phyloP scores from a whole-genome alignment of 192 early-diverging fungal species.

The Rhizoclosmatium globosum region DNA sequence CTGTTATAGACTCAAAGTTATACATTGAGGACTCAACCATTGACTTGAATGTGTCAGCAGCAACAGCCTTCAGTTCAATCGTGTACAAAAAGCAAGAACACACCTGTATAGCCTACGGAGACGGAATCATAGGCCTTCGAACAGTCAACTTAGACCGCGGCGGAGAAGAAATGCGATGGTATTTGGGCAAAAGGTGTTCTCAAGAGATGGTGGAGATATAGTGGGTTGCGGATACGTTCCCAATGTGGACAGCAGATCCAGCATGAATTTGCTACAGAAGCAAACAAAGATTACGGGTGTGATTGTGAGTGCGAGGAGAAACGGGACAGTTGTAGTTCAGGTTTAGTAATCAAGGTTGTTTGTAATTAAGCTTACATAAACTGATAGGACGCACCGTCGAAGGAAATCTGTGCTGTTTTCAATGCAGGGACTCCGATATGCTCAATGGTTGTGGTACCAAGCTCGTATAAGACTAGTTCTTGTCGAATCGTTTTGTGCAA shows the following conservation, averaged over 20 bases:
- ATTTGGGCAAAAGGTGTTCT: slow-evolving; percentile 25
- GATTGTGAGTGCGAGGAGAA: slow-evolving; percentile 35
- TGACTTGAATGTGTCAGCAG: slow-evolving; percentile 21
- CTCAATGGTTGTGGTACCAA: slow-evolving; percentile 43
- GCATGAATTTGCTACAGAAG: slow-evolving; percentile 10
- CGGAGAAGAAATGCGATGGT: slow-evolving; percentile 33
- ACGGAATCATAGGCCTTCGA: slow-evolving; percentile 29
- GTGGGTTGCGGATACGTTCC: slow-evolving; percentile 40
- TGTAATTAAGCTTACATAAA: not conserved
- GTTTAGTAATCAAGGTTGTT: slow-evolving; percentile 1
- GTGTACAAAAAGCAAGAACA: slow-evolving; percentile 14
- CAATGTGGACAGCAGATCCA: slow-evolving; percentile 12
- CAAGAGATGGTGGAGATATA: slow-evolving; percentile 18
- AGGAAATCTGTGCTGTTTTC: slow-evolving; percentile 41
- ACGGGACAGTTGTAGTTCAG: slow-evolving; percentile 43
- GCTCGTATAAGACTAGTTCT: not conserved
- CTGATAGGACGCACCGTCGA: slow-evolving; percentile 28
- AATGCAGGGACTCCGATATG: slow-evolving; percentile 22
- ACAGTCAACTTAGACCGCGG: slow-evolving; percentile 10
- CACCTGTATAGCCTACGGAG: slow-evolving; percentile 25
- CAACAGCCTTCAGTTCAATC: slow-evolving; percentile 32
- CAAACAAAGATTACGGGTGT: slow-evolving; percentile 24
- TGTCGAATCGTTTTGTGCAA: slow-evolving; percentile 33
- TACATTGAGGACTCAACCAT: not conserved
- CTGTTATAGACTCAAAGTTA: not conserved